Conservation (phyloP, 805 yeast species). For the Sungouiozyma ichnusensis region DNA sequence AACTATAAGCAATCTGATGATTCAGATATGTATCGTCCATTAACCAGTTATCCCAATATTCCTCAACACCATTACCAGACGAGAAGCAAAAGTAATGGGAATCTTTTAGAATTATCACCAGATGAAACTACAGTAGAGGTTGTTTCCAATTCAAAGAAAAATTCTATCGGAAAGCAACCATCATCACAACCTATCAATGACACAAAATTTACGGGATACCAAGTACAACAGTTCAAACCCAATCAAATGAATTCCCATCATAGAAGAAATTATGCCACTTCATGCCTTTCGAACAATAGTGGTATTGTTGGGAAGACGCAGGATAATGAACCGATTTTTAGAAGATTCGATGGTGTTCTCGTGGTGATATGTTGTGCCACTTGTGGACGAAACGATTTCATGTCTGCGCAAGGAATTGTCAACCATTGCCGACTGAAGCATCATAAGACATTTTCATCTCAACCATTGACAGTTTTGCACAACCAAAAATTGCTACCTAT, state of each 20-base stretch:
- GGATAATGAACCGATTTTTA: constrained; percentile 41
- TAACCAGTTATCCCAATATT: constrained; percentile 10
- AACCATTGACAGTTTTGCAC: constrained; percentile 60
- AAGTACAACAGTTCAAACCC: constrained; percentile 12
- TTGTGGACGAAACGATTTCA: constrained; percentile 60
- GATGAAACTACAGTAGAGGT: neutral
- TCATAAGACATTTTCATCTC: constrained; percentile 56
- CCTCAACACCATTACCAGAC: constrained; percentile 24
- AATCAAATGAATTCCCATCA: constrained; percentile 23
- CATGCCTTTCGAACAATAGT: constrained; percentile 35
- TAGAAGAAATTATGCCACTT: constrained; percentile 27
- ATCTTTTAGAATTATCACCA: constrained; percentile 7
- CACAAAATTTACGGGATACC: constrained; percentile 4
- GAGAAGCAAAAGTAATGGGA: constrained; percentile 26
- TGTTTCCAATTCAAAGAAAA: neutral
- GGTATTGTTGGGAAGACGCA: constrained; percentile 37
- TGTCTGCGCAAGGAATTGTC: constrained; percentile 71
- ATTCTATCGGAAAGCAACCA: neutral
- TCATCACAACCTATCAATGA: neutral
- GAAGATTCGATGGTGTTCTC: constrained; percentile 59
- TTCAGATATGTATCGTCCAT: constrained; percentile 2
- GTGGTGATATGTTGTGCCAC: constrained; percentile 59
- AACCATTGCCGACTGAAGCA: constrained; percentile 72
- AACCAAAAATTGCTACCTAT: constrained; percentile 45
- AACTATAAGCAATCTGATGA: neutral